Conservation (phyloP, 208 protist species). For the Wallacemonas sp. region DNA sequence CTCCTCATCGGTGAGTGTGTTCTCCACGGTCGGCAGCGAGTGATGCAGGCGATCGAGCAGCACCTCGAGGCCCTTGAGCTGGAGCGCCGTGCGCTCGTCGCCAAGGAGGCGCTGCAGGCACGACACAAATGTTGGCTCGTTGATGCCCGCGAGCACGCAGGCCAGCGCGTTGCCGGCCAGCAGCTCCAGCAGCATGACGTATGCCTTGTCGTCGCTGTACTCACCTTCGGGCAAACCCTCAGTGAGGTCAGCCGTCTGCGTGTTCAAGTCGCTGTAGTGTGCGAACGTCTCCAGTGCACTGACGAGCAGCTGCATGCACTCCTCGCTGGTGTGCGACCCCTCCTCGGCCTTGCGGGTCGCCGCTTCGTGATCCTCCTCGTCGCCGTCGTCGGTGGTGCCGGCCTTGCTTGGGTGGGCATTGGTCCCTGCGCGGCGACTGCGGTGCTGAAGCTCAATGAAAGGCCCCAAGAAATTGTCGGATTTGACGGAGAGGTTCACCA, state of each 20-base stretch:
- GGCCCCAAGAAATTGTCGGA: constrained; percentile 77
- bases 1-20: constrained; percentile 75
- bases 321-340: constrained; percentile 40
- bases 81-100: constrained; percentile 50
- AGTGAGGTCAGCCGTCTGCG: constrained; percentile 35
- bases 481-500: constrained; percentile 82
- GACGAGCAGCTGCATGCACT: constrained; percentile 79
- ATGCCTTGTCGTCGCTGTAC: constrained; percentile 64
- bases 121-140: constrained; percentile 84
- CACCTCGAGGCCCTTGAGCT: constrained; percentile 84
- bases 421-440: constrained; percentile 13
- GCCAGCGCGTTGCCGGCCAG: constrained; percentile 88
- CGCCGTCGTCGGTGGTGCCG: constrained; percentile 13
- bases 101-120: constrained; percentile 72
- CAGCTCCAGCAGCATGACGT: constrained; percentile 83
- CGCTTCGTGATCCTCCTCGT: constrained; percentile 20
- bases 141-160: constrained; percentile 88
- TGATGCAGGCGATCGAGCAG: constrained; percentile 87
- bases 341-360: constrained; percentile 22
- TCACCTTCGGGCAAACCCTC: constrained; percentile 4
- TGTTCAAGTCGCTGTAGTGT: constrained; percentile 77
- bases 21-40: constrained; percentile 81
- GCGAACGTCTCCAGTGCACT: constrained; percentile 72
- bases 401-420: constrained; percentile 13
- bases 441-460: constrained; percentile 83